Evolutionary conservation across 805 yeast genomes (phyloP).

Genomic region (Jamesozyma lodderae): DNA sequence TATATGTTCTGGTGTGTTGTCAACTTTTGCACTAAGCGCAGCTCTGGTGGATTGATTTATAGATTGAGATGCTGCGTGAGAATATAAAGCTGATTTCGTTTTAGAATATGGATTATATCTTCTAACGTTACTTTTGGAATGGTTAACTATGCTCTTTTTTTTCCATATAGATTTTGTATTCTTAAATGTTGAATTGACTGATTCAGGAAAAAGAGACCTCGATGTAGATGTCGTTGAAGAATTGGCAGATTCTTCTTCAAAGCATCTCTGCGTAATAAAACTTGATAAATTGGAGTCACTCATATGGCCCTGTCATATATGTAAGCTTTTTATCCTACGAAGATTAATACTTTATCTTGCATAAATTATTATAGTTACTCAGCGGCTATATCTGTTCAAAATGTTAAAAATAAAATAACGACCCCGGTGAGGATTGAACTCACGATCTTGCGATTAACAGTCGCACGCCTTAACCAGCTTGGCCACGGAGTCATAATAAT

Average conservation of each 20-base stretch:
- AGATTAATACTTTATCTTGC: background rate
- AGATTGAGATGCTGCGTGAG: background rate
- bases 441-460: slow-evolving; percentile 56
- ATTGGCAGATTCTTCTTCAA: slow-evolving; percentile 1
- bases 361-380: background rate
- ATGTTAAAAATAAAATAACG: slow-evolving; percentile 21
- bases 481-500: slow-evolving; percentile 42
- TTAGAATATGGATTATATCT: background rate
- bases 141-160: background rate
- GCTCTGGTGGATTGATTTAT: background rate
- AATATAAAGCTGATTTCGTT: background rate
- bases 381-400: background rate
- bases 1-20: slow-evolving; percentile 9
- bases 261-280: slow-evolving; percentile 10
- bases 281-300: slow-evolving; percentile 10
- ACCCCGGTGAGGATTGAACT: slow-evolving; percentile 52
- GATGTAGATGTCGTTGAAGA: background rate
- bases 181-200: background rate
- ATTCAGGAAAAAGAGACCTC: background rate
- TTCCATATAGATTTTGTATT: slow-evolving; percentile 7
- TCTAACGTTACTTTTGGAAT: background rate
- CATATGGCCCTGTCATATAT: slow-evolving; percentile 3
- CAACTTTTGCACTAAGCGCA: background rate
- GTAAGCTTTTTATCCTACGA: background rate
- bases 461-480: slow-evolving; percentile 55